These are phyloP conservation scores for Plasmodium yoelii DNA, from an alignment of 169 alveolate species.

Conservation along the genomic window DNA sequence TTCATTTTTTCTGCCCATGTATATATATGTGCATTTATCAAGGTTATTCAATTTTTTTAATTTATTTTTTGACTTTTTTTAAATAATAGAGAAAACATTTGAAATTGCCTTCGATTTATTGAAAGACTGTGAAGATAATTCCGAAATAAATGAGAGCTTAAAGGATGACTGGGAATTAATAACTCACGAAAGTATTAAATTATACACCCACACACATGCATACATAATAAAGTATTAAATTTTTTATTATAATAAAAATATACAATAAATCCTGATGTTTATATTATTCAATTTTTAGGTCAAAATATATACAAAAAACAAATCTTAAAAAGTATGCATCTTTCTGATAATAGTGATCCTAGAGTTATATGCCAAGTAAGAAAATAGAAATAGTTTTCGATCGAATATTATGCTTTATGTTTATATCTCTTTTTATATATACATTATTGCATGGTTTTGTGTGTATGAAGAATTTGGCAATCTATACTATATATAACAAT, in stretches of 20 bases:
- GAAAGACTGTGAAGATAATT: conserved; percentile 18
- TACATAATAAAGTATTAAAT: background rate
- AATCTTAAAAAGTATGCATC: conserved; percentile 58
- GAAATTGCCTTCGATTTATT: conserved; percentile 64
- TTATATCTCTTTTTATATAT: background rate
- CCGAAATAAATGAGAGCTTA: conserved; percentile 15
- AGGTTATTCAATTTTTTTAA: background rate
- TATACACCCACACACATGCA: background rate
- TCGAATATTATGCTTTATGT: background rate
- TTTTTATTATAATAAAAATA: background rate
- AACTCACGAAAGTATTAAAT: conserved; percentile 29
- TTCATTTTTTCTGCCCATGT: background rate
- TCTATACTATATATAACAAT: too few relatives aligned
- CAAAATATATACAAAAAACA: conserved; percentile 36
- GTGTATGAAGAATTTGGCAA: too few relatives aligned
- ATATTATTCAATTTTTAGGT: conserved; percentile 5
- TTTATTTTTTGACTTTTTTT: too few relatives aligned
- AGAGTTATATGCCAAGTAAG: conserved; percentile 62
- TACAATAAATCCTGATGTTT: background rate
- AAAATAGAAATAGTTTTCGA: background rate
- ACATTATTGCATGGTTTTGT: too few relatives aligned
- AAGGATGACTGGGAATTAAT: conserved; percentile 62
- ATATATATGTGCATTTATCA: background rate
- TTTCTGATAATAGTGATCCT: conserved; percentile 19
- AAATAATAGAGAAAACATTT: conserved; percentile 40